These are phyloP conservation scores for Aspergillus intermedius DNA, from an alignment of 2,329 filamentous ascomycete species.

Conservation along the genomic window DNA sequence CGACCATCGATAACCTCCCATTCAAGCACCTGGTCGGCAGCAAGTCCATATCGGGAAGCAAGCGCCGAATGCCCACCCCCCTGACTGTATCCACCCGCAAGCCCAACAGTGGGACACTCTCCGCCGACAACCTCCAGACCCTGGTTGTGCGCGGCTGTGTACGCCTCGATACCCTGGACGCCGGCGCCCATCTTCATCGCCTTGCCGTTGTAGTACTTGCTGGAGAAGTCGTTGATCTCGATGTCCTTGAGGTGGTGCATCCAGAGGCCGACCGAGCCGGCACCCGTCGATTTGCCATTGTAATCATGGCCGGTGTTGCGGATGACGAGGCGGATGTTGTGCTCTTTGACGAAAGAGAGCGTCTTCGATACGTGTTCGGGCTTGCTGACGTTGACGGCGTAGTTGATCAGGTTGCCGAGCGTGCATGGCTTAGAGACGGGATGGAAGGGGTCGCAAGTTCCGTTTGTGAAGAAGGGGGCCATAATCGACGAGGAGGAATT, in stretches of 20 bases:
- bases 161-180: slow-evolving; percentile 46
- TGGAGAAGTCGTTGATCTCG: slow-evolving; percentile 26
- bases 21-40: slow-evolving; percentile 53
- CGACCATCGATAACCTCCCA: slow-evolving; percentile 51
- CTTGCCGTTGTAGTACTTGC: slow-evolving; percentile 42
- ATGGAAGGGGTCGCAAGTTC: slow-evolving; percentile 39
- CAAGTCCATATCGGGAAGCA: slow-evolving; percentile 51
- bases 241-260: slow-evolving; percentile 28
- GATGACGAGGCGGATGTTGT: slow-evolving; percentile 47
- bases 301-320: slow-evolving; percentile 39
- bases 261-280: slow-evolving; percentile 39
- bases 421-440: slow-evolving; percentile 21
- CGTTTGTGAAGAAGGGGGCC: slow-evolving; percentile 34
- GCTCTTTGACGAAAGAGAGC: slow-evolving; percentile 36
- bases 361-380: slow-evolving; percentile 18
- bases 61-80: slow-evolving; percentile 56
- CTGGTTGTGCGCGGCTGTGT: slow-evolving; percentile 39
- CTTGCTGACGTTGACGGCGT: slow-evolving; percentile 30
- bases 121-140: slow-evolving; percentile 51
- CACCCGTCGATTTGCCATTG: slow-evolving; percentile 56
- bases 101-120: slow-evolving; percentile 49
- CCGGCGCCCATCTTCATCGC: slow-evolving; percentile 53
- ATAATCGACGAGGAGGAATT: slow-evolving; percentile 45
- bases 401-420: slow-evolving; percentile 24
- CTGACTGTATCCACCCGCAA: slow-evolving; percentile 55